Percentiles rank a stretch among this genome's conserved stretches.
Conservation (phyloP, 176 grass and related monocot species). For the Bothriochloa decipiens region DNA sequence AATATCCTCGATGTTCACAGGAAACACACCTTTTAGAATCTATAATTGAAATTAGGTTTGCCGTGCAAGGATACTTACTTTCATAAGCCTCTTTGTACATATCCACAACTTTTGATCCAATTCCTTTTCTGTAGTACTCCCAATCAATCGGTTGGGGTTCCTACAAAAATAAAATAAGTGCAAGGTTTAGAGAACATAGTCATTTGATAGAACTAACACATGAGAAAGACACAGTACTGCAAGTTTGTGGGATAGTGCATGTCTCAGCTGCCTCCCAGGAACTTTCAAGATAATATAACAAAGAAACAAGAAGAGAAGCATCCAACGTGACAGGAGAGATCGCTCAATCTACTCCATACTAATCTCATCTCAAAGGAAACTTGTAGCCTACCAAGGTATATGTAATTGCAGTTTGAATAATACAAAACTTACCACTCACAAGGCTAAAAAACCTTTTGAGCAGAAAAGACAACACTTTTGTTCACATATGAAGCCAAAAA, state of each 20-base stretch:
- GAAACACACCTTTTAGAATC: neutral
- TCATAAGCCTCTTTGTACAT: slow-evolving; percentile 91
- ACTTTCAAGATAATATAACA: neutral
- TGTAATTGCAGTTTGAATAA: neutral
- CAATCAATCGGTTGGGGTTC: slow-evolving; percentile 85
- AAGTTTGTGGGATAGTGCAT: neutral
- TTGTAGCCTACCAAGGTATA: neutral
- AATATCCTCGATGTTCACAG: neutral
- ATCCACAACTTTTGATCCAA: slow-evolving; percentile 77
- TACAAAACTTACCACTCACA: neutral
- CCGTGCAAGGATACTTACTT: slow-evolving; percentile 52
- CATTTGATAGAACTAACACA: neutral
- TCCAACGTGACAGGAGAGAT: neutral
- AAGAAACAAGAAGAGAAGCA: neutral
- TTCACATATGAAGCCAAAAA: neutral
- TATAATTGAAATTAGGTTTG: neutral
- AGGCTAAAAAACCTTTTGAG: neutral
- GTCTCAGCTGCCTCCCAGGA: neutral
- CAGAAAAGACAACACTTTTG: neutral
- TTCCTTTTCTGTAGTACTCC: slow-evolving; percentile 89
- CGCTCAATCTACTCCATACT: neutral
- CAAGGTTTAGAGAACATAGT: slow-evolving; percentile 1
- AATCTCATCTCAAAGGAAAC: neutral
- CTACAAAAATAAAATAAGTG: slow-evolving; percentile 47
- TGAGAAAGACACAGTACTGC: neutral